Base-by-base conservation (phyloP, 139 green algal genomes). In the Axilococcus clingmanii region DNA sequence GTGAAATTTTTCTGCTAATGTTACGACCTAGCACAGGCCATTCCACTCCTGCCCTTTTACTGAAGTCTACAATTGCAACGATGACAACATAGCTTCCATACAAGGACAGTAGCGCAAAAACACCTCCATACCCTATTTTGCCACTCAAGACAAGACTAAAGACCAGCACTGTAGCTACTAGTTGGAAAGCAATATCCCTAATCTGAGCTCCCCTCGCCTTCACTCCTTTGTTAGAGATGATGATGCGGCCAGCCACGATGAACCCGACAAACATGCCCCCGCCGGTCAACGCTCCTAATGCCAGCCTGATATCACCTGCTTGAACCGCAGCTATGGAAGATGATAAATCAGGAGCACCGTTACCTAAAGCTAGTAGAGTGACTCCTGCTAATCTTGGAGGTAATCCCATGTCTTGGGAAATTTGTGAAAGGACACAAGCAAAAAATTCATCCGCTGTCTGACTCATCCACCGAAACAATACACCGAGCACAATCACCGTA, bases 301-400 rank as follows among this genome's bases (percentile, higher is more conserved):
- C 68, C 9, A 82, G 46, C 24, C 36, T 28, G 45, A 63, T 69
- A 24, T 65, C 8, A 23, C 69, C 73, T 3, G 54, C 36, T 4
- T 57, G 74, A 16, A 95, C 77, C 12, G 83, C 82, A 2, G 76
- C 72, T 32, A 94, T 80, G 38, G 79, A 89, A 16, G 86, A 63
- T 0, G 73, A 89, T 15, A 95, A 57, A 68, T 95, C 86, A 7
- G 86, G 85, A 0, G 86, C 86, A 0, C 85, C 86, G 60, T 95
- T 95, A 46, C 85, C 86, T 27, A 94, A 72, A 1, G 86, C 84
- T 32, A 95, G 73, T 40, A 95, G 81, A 0, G 85, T 95, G 1
- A 94, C 86, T 62, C 82, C 86, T 4, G 77, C 84, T 59, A 95
- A 82, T 28, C 86, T 66, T 14, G 86, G 86, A 30, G 84, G 65